These are phyloP conservation scores for Rickenella mellea DNA, from an alignment of 768 basidiomycete genomes.

Conservation along the genomic window DNA sequence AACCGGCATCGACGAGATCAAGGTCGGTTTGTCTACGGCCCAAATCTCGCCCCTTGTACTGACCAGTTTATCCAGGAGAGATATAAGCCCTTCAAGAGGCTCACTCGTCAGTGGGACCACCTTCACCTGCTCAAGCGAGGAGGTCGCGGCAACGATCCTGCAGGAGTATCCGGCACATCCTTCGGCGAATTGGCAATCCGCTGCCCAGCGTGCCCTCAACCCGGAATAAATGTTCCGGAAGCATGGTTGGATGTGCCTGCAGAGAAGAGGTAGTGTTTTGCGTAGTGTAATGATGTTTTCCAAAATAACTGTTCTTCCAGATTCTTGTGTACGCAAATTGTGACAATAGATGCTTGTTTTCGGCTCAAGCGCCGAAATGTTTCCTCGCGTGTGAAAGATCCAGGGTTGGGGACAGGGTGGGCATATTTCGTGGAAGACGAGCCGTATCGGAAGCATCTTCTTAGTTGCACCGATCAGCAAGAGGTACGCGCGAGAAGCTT, in stretches of 20 bases:
- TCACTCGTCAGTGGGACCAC: constrained; percentile 14
- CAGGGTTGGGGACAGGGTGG: constrained; percentile 15
- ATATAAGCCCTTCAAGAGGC: constrained; percentile 13
- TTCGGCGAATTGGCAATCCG: constrained; percentile 13
- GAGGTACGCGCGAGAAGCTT: constrained; percentile 16
- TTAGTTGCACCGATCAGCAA: constrained; percentile 3
- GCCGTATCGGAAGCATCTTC: constrained; percentile 13
- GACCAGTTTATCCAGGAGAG: constrained; percentile 6
- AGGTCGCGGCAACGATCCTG: constrained; percentile 14
- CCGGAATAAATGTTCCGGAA: too few species aligned
- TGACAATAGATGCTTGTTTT: constrained; percentile 4
- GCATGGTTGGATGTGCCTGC: too few species aligned
- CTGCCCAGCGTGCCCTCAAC: constrained; percentile 25
- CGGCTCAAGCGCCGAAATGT: constrained; percentile 5
- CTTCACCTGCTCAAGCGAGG: constrained; percentile 15
- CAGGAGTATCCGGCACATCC: constrained; percentile 4
- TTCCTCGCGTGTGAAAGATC: constrained; percentile 5
- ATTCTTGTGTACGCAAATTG: neutral
- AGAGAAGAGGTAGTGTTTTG: too few species aligned
- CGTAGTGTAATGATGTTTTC: too few species aligned
- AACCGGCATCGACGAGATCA: constrained; percentile 9
- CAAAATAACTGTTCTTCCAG: too few species aligned
- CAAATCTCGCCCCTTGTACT: neutral
- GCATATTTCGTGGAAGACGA: constrained; percentile 17
- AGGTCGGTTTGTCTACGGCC: constrained; percentile 6